phyloP scores from a whole-genome alignment of 495 filamentous ascomycete species.

The Penicillium psychrofluorescens region DNA sequence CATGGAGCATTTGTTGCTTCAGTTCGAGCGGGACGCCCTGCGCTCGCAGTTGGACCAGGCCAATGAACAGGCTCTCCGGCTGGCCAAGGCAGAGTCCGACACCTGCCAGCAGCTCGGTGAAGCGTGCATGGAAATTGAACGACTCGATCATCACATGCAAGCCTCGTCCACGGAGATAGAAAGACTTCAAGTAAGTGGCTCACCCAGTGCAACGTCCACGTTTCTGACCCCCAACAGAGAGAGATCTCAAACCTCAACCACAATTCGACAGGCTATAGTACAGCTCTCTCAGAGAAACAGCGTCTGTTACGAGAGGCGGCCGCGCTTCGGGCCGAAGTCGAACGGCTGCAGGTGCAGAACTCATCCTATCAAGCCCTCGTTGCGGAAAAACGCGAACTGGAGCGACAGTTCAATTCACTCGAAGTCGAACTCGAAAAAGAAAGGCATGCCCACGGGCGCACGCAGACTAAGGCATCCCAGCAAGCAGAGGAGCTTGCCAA shows the following conservation, averaged over 20 bases:
- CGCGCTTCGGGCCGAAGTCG: constrained; percentile 65
- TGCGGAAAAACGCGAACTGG: constrained; percentile 66
- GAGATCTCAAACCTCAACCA: constrained; percentile 58
- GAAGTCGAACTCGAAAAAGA: constrained; percentile 77
- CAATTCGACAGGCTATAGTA: constrained; percentile 58
- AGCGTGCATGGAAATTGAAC: constrained; percentile 46
- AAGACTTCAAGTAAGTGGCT: constrained; percentile 53
- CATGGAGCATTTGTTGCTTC: constrained; percentile 58
- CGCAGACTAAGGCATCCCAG: constrained; percentile 40
- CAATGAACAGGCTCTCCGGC: constrained; percentile 40
- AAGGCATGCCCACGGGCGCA: constrained; percentile 59
- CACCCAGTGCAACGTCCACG: not conserved
- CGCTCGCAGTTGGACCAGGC: constrained; percentile 52
- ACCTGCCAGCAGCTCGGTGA: constrained; percentile 50
- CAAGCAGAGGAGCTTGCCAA: constrained; percentile 38
- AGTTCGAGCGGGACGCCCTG: constrained; percentile 63
- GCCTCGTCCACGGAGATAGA: constrained; percentile 55
- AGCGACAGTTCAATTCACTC: constrained; percentile 64
- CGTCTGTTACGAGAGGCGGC: constrained; percentile 65
- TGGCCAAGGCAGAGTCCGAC: constrained; percentile 46
- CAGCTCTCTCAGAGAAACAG: constrained; percentile 68
- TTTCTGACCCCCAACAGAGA: constrained; percentile 35
- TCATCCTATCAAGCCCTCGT: constrained; percentile 56
- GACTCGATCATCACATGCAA: constrained; percentile 48
- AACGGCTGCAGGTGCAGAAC: constrained; percentile 66